Evolutionary conservation across 768 basidiomycete species (phyloP), one percentile per base, ranked within the genome.

Genomic region (Termitomyces sp.): DNA sequence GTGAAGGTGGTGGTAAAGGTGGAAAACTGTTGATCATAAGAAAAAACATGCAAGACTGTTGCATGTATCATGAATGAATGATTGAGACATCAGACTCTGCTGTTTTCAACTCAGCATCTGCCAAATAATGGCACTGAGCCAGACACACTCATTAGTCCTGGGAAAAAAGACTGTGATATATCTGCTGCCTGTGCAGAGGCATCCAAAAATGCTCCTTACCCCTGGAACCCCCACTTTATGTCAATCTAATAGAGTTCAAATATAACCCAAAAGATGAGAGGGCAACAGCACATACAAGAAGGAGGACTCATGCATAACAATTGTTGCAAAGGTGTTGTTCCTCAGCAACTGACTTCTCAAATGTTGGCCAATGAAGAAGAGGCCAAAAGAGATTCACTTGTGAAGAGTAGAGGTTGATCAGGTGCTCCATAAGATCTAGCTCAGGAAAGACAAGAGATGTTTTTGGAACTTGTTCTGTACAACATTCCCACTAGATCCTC

Each of bases 221-320:
- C n/a, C n/a, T n/a, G n/a, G n/a, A n/a, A n/a, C n/a, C n/a, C n/a
- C n/a, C n/a, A n/a, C n/a, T n/a, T n/a, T n/a, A n/a, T n/a, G n/a
- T n/a, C n/a, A n/a, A n/a, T 79, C 76, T 10, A 75, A 60, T 40
- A 76, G 57, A 1, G 85, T 81, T 10, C 86, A 73, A 1, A 75
- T 76, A 63, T 92, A 86, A 27, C 83, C 72, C 11, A 77, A 77
- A 60, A 70, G 75, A 50, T 86, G 78, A 1, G 88, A 74, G 3
- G n/a, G 78, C 91, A 19, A 83, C 73, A 0, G 92, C 89, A 64
- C 88, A 91, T 0, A 91, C 80, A 1, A 90, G 75, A 5, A 93
- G 73, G 25, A 90, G 78, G 0, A 81, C 78, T 1, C 79, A 69
- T 0, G 76, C 81, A 64, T 93, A 91, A 0, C 72, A 63, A 0